Percentiles rank a stretch among this genome's conserved stretches.
Evolutionary conservation across 2,329 filamentous ascomycete genomes (phyloP).

Genomic region (Pseudogymnoascus sp.): DNA sequence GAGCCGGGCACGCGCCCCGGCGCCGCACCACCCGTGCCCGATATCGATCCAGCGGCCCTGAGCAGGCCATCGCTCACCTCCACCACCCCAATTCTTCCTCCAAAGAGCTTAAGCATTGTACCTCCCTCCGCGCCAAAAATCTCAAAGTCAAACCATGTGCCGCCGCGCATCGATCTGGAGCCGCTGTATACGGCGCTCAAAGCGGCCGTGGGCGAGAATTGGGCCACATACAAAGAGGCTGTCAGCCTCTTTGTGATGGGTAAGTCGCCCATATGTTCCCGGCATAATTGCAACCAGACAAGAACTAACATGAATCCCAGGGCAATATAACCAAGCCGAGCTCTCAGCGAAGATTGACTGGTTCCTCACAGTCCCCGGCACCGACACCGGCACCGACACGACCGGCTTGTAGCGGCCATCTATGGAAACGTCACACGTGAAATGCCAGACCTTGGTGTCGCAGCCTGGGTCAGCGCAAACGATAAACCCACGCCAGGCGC

Average conservation of each 20-base stretch:
- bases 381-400: slow-evolving; percentile 58
- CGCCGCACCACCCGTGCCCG: slow-evolving; percentile 45
- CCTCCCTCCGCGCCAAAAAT: slow-evolving; percentile 39
- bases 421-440: slow-evolving; percentile 64
- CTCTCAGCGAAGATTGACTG: slow-evolving; percentile 53
- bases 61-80: slow-evolving; percentile 54
- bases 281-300: neutral
- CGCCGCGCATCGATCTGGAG: slow-evolving; percentile 61
- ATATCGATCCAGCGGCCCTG: slow-evolving; percentile 64
- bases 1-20: neutral
- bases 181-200: slow-evolving; percentile 58
- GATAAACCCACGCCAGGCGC: slow-evolving; percentile 55
- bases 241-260: slow-evolving; percentile 57
- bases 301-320: slow-evolving; percentile 36
- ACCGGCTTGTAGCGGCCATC: slow-evolving; percentile 60
- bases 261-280: slow-evolving; percentile 31
- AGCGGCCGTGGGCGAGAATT: slow-evolving; percentile 55
- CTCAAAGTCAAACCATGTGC: slow-evolving; percentile 56
- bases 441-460: slow-evolving; percentile 60
- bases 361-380: slow-evolving; percentile 45
- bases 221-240: slow-evolving; percentile 58
- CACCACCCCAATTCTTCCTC: slow-evolving; percentile 52
- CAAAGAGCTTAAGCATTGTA: slow-evolving; percentile 51
- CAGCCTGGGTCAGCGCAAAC: slow-evolving; percentile 65
- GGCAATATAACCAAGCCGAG: slow-evolving; percentile 57